Evolutionary conservation across 2,329 filamentous ascomycete species (phyloP), one percentile per base, ranked within the genome.

Genomic region (Penicillium sp.): DNA sequence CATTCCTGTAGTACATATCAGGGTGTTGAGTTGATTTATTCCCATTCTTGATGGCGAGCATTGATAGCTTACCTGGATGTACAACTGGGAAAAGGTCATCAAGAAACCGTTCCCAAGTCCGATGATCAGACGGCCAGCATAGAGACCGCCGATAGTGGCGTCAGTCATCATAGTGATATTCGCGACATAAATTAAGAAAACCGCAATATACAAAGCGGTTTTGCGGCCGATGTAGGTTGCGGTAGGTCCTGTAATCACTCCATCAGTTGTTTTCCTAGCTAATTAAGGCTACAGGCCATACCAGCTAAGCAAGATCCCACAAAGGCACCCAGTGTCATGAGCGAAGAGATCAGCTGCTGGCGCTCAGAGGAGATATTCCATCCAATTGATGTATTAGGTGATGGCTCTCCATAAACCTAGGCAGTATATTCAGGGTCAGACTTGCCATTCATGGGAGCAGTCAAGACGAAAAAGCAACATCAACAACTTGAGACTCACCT

Each of bases 151-250:
- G 40, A 88, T 85, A 59, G 76, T 72, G 7, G 78, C 80, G 0
- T 83, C 85, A 3, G 81, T 78, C 83, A 87, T 86, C 85, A 87
- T 87, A 67, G 86, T 79, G 19, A 85, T 75, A 64, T 86, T 86
- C 17, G 84, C 77, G 3, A 83, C 73, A 63, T 76, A 79, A 65
- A 83, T 85, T 9, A 84, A 71, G 1, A 82, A n/a, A 59, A 82
- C 83, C 1, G 83, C 84, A 4, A 79, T 51, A 72, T 79, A 82
- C 15, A 85, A 74, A 56, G 80, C 81, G 1, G 68, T 35, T 56
- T 80, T 81, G 4, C 83, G 79, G 12, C 82, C 82, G 26, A 84
- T 65, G 50, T 72, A 78, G 53, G 70, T 73, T 0, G 78, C 80
- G 47, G 78, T 74, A 8, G 75, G 72, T 56, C 71, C 72, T 72